Base-by-base conservation (phyloP, 352 stramenopile species). In the Globisporangium solare region DNA sequence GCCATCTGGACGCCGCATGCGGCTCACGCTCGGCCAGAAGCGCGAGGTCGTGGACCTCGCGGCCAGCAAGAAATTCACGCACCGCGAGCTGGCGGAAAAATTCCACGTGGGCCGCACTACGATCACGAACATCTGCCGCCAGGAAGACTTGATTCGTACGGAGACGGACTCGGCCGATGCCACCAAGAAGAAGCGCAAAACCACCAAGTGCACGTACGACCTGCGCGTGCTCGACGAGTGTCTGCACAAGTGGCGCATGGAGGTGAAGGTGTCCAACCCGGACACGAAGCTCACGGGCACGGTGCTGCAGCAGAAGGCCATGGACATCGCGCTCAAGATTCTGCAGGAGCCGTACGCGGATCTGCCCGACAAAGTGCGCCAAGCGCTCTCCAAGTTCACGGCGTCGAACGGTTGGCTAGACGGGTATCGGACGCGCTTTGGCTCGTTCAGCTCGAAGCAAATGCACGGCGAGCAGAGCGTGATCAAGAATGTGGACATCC, bases 171-270 rank as follows among this genome's bases (percentile, higher is more conserved):
- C 83, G 45, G 83, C 83, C 7, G 83, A 94, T 63, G 79, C 80
- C 10, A 71, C 78, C 32, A 94, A 94, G 71, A 94, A 94, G 71
- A 84, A 85, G 57, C 73, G 83, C 68, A 94, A 94, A 66, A 94
- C 81, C 18, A 91, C 84, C 57, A 89, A 88, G 58, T 92, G 81
- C 67, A 82, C 79, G 47, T 92, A 92, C 63, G 81, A 94, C 56
- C 66, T 92, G 61, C 77, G 78, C 20, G 72, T 92, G 59, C 61
- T 94, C 35, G 81, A 92, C 64, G 81, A 94, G 66, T 88, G 76
- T 64, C 63, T 94, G 54, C 82, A 94, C 70, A 94, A 94, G 73
- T 92, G 81, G 84, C 76, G 84, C 47, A 91, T 94, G 81, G 84
- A 94, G 61, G 66, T 88, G 42, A 88, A 88, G 47, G 81, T 94